Base-by-base conservation (phyloP, 1,139 yeast genomes). In the Kodamaea sp. region DNA sequence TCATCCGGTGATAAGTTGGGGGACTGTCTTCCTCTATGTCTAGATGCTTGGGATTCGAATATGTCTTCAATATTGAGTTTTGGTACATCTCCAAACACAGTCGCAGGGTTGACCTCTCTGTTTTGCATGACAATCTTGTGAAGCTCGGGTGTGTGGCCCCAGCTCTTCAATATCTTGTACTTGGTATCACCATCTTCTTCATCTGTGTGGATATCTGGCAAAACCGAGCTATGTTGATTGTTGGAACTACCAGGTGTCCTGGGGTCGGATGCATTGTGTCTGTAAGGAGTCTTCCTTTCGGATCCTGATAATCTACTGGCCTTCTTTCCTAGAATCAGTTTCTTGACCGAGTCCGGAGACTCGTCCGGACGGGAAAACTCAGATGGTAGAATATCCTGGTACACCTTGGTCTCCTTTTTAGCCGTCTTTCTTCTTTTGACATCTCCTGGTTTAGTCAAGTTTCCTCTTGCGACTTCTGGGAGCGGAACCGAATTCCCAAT, bases 61-160 rank as follows among this genome's bases (percentile, higher is more conserved):
- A 87, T 78, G 42, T 81, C 87, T 30, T 77, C 83, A 55, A 86
- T 75, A 29, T 80, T 76, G 38, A 86, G 61, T 4, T 80, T 78
- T 0, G 86, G 83, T 16, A 84, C 74, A 10, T 86, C 84, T 0
- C 96, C 96, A 66, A 90, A 89, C 1, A 89, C 76, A 4, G 71
- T 55, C 35, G 73, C 78, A 0, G 96, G 96, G 53, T 89, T 83
- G 38, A 83, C 63, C 13, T 61, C 58, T 42, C 75, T 78, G 54
- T 86, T 95, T 30, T 68, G 61, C 28, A 70, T 56, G 27, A 87
- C 65, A 24, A 73, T 63, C 34, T 63, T 63, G 26, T 73, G 70
- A 29, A 83, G 63, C 40, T 74, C 80, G 1, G 87, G 84, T 0
- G 87, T 72, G 38, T 73, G 70, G 1, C 92, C 95, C 95, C 95